Evolutionary conservation across 2,329 filamentous ascomycete species (phyloP).

Genomic region (Verticillium albo-atrum): DNA sequence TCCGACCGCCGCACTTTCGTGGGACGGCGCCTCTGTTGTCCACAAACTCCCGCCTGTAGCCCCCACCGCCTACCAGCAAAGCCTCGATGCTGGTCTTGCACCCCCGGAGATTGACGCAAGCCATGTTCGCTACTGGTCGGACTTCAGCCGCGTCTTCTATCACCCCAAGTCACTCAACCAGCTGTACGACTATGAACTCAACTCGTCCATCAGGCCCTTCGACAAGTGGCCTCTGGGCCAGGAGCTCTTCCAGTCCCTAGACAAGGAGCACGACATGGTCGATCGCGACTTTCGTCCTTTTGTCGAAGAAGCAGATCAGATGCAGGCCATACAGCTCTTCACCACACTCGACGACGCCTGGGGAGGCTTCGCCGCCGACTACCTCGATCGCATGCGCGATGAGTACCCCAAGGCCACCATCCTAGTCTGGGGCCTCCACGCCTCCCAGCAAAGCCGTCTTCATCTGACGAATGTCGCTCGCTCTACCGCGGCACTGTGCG

Average conservation of each 20-base stretch:
- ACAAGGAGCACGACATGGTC: conserved; percentile 78
- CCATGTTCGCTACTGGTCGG: conserved; percentile 91
- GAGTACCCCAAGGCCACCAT: conserved; percentile 86
- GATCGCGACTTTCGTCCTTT: conserved; percentile 89
- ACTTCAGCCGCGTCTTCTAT: conserved; percentile 89
- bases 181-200: conserved; percentile 80
- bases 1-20: conserved; percentile 21
- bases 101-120: conserved; percentile 61
- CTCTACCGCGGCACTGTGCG: conserved; percentile 63
- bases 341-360: conserved; percentile 72
- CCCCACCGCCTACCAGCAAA: conserved; percentile 71
- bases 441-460: conserved; percentile 57
- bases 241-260: conserved; percentile 68
- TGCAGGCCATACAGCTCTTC: conserved; percentile 82
- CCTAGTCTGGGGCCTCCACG: conserved; percentile 83
- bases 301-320: conserved; percentile 85
- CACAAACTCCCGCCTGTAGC: conserved; percentile 65
- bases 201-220: conserved; percentile 76
- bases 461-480: conserved; percentile 71
- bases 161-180: conserved; percentile 86
- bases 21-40: conserved; percentile 61
- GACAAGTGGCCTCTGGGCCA: conserved; percentile 70
- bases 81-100: conserved; percentile 66
- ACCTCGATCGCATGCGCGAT: conserved; percentile 75
- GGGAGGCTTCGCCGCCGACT: conserved; percentile 71